A percentile compares a stretch with the other conserved stretches of the same genome.
phyloP scores from a whole-genome alignment of 163 green algal species.

The Chlorella variabilis region DNA sequence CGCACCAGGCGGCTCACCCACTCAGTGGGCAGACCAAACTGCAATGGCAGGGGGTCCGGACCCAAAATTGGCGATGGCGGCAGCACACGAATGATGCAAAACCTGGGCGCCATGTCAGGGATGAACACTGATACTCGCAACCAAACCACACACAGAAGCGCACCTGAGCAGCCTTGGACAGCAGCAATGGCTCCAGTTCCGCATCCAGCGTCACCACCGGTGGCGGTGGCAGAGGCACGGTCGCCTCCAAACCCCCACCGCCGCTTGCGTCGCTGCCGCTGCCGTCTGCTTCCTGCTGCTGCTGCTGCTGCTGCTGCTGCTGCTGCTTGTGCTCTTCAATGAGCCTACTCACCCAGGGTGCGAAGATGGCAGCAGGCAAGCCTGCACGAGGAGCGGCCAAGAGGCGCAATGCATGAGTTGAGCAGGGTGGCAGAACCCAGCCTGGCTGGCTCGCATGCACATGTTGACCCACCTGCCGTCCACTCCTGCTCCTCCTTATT shows the following conservation, averaged over 20 bases:
- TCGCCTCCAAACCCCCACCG: neutral
- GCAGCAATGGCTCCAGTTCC: slow-evolving; percentile 78
- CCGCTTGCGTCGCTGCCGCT: neutral
- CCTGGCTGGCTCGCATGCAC: too few species aligned
- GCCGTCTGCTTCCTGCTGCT: neutral
- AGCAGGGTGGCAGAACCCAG: too few species aligned
- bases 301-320: neutral
- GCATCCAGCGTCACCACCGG: slow-evolving; percentile 68
- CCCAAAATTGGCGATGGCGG: too few species aligned
- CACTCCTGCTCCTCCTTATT: slow-evolving; percentile 81
- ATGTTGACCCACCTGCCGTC: slow-evolving; percentile 53
- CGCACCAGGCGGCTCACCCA: slow-evolving; percentile 75
- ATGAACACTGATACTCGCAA: too few species aligned
- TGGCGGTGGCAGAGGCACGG: slow-evolving; percentile 29
- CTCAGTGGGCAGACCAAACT: slow-evolving; percentile 73
- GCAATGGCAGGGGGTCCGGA: too few species aligned
- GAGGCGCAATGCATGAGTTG: neutral
- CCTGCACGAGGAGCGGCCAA: slow-evolving; percentile 43
- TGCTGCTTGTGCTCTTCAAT: neutral
- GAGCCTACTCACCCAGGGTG: slow-evolving; percentile 68
- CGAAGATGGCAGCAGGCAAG: slow-evolving; percentile 67
- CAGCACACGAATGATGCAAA: too few species aligned
- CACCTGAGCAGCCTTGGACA: slow-evolving; percentile 72
- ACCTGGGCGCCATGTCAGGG: too few species aligned
- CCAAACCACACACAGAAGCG: neutral